A percentile compares a stretch with the other conserved stretches of the same genome.
Conservation (phyloP, 495 filamentous ascomycete genomes). For the Aspergillus coremiiformis region DNA sequence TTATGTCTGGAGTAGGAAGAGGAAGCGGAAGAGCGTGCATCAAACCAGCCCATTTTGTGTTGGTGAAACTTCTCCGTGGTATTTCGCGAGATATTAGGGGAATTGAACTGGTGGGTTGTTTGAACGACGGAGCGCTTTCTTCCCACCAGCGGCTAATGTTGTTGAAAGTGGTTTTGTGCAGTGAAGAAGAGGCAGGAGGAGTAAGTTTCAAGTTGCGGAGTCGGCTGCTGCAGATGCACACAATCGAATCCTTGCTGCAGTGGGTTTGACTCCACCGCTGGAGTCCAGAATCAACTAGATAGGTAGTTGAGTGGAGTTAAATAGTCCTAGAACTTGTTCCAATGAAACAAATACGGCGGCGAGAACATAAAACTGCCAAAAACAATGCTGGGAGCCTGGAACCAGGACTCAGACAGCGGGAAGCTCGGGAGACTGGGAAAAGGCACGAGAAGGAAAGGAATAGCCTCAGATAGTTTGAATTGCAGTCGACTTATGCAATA, state of each 20-base stretch:
- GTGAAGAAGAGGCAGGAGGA: conserved; percentile 15
- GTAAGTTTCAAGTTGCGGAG: conserved; percentile 17
- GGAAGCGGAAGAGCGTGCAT: conserved; percentile 29
- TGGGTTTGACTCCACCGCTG: conserved; percentile 20
- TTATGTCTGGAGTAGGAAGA: conserved; percentile 24
- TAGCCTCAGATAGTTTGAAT: background rate
- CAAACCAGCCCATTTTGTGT: conserved; percentile 45
- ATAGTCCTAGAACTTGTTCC: background rate
- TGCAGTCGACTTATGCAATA: background rate
- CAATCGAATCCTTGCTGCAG: conserved; percentile 27
- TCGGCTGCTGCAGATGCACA: conserved; percentile 25
- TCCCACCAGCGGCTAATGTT: background rate
- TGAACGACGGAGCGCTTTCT: background rate
- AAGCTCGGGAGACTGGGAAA: background rate
- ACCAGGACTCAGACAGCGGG: background rate
- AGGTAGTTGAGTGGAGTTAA: background rate
- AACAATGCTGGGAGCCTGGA: background rate
- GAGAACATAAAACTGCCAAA: background rate
- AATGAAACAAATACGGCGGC: background rate
- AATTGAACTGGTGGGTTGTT: background rate
- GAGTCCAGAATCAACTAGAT: background rate
- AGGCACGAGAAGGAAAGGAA: background rate
- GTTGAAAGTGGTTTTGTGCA: background rate
- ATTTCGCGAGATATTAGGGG: background rate
- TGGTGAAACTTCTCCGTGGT: conserved; percentile 3